These are phyloP conservation scores for Pythium pyrilobum DNA, from an alignment of 352 stramenopile genomes.

Conservation along the genomic window DNA sequence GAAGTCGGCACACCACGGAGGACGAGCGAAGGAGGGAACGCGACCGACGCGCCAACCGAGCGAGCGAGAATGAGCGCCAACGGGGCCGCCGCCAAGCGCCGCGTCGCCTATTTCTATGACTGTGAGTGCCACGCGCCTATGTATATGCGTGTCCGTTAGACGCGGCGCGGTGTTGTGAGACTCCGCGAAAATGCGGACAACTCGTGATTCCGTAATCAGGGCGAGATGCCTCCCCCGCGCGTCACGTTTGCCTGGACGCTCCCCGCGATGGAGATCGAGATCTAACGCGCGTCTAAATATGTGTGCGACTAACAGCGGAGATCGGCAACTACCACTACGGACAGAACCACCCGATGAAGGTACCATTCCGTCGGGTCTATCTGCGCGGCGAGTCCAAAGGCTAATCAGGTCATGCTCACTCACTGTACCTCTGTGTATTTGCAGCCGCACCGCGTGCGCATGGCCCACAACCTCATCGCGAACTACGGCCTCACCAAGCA, in stretches of 20 bases:
- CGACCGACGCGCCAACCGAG: background rate
- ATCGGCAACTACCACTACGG: conserved; percentile 99
- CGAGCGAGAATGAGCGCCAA: conserved; percentile 8
- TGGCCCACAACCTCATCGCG: conserved; percentile 99
- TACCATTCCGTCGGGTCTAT: conserved; percentile 16
- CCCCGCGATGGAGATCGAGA: background rate
- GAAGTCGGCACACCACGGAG: conserved; percentile 14
- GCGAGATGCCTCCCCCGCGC: background rate
- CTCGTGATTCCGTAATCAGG: conserved; percentile 13
- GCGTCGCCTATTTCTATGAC: conserved; percentile 89
- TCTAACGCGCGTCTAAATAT: too few species aligned
- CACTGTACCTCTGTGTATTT: conserved; percentile 7
- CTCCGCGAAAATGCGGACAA: background rate
- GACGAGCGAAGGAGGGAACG: conserved; percentile 8
- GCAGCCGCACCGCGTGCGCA: conserved; percentile 96
- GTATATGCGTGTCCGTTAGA: background rate
- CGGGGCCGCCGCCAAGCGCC: conserved; percentile 47
- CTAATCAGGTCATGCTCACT: too few species aligned
- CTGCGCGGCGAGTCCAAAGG: too few species aligned
- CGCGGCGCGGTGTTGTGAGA: background rate
- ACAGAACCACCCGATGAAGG: conserved; percentile 90
- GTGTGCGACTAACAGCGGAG: conserved; percentile 79
- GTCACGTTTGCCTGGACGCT: background rate
- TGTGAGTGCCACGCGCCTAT: conserved; percentile 27
- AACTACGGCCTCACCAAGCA: conserved; percentile 99